A percentile compares a stretch with the other conserved stretches of the same genome.
Evolutionary conservation across 768 basidiomycete species (phyloP).

Genomic region (Boletus reticuloceps): DNA sequence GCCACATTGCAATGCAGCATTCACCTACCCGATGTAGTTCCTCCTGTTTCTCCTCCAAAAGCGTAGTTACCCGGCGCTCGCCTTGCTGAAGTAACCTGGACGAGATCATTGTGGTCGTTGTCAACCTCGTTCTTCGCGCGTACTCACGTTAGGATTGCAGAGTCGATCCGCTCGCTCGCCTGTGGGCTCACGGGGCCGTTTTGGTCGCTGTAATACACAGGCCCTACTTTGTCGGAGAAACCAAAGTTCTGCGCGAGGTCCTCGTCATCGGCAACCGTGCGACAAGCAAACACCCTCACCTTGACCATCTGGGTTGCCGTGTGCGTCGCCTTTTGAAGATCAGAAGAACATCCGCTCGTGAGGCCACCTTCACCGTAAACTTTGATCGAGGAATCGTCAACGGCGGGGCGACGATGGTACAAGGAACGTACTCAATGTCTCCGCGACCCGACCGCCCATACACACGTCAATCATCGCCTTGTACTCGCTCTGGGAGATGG

Average conservation of each 20-base stretch:
- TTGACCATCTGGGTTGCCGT: constrained; percentile 88
- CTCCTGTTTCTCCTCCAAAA: constrained; percentile 64
- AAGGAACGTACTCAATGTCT: constrained; percentile 69
- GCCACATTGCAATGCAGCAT: neutral
- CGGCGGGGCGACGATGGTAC: neutral
- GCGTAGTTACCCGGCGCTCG: constrained; percentile 59
- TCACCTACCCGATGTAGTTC: constrained; percentile 71
- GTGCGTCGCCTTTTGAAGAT: constrained; percentile 75
- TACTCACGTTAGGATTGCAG: constrained; percentile 77
- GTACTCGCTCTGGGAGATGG: constrained; percentile 71
- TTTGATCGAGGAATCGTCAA: constrained; percentile 28
- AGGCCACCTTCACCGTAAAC: constrained; percentile 88
- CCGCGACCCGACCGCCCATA: constrained; percentile 94
- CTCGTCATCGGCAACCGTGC: neutral
- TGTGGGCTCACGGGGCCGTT: constrained; percentile 69
- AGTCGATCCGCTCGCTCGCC: constrained; percentile 83
- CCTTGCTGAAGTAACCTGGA: constrained; percentile 64
- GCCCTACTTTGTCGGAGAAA: constrained; percentile 76
- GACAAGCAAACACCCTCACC: constrained; percentile 42
- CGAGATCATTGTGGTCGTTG: neutral
- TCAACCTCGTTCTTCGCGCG: neutral
- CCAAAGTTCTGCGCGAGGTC: constrained; percentile 58
- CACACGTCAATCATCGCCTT: constrained; percentile 84
- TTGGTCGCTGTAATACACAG: constrained; percentile 75
- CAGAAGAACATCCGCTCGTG: constrained; percentile 89